Conservation (phyloP, 441 rosid species). For the Geranium incanum region DNA sequence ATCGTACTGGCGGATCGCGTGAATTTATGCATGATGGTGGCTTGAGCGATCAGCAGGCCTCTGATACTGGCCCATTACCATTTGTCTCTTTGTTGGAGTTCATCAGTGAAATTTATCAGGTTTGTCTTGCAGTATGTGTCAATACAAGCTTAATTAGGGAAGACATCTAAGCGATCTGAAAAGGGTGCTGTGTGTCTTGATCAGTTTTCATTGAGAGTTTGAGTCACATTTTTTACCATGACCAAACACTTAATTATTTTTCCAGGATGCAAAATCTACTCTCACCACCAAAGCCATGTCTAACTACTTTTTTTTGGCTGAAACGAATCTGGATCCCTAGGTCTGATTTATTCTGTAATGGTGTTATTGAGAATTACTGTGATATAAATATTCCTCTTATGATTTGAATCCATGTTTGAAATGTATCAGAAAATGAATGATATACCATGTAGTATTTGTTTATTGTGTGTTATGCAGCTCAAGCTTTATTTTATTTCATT, state of each 20-base stretch:
- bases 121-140: slow-evolving; percentile 23
- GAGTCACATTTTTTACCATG: not conserved
- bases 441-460: not conserved
- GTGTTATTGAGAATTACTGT: not conserved
- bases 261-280: slow-evolving; percentile 6
- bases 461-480: not conserved
- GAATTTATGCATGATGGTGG: slow-evolving; percentile 48
- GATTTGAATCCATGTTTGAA: slow-evolving; percentile 3
- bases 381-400: not conserved
- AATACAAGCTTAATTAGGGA: not conserved
- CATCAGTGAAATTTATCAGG: slow-evolving; percentile 91
- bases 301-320: not conserved
- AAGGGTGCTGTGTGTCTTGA: not conserved
- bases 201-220: slow-evolving; percentile 7
- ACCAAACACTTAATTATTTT: slow-evolving; percentile 7
- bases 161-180: not conserved
- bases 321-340: not conserved
- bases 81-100: slow-evolving; percentile 88
- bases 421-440: not conserved
- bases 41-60: slow-evolving; percentile 47
- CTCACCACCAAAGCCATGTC: not conserved
- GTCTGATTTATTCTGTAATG: slow-evolving; percentile 5
- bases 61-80: slow-evolving; percentile 39
- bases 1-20: slow-evolving; percentile 39
- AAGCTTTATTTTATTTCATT: slow-evolving; percentile 9